These are phyloP conservation scores for Pseudogymnoascus sp. DNA, from an alignment of 2,329 filamentous ascomycete species.

Conservation along the genomic window DNA sequence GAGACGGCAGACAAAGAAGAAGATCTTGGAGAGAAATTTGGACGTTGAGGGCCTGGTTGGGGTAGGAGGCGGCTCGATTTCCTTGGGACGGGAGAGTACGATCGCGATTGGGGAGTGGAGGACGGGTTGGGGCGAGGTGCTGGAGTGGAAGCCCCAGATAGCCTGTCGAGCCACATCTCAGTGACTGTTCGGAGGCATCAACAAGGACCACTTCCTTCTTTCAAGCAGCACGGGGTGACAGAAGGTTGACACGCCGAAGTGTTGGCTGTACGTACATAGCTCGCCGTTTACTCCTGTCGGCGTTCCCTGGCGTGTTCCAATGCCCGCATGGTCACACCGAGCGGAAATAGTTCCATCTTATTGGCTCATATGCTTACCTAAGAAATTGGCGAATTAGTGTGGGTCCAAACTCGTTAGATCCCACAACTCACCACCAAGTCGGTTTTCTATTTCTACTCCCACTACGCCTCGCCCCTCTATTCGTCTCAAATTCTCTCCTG, in stretches of 20 bases:
- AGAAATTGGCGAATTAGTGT: constrained; percentile 3
- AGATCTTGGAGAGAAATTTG: constrained; percentile 58
- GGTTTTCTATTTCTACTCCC: constrained; percentile 20
- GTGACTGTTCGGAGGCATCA: constrained; percentile 13
- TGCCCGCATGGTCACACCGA: constrained; percentile 2
- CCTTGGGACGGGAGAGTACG: constrained; percentile 63
- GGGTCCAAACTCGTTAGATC: constrained; percentile 9
- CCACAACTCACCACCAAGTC: constrained; percentile 16
- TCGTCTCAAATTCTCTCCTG: constrained; percentile 18
- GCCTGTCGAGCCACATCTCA: constrained; percentile 82
- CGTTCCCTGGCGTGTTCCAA: not conserved
- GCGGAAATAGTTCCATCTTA: not conserved
- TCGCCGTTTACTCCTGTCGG: not conserved
- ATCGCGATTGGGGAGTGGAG: constrained; percentile 54
- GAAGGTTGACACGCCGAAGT: not conserved
- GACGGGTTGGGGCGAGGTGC: constrained; percentile 39
- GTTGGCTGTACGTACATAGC: not conserved
- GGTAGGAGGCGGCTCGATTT: constrained; percentile 61
- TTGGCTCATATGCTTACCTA: not conserved
- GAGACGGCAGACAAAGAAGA: constrained; percentile 73
- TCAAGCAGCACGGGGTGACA: not conserved
- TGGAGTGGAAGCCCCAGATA: constrained; percentile 58
- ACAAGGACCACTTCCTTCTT: constrained; percentile 8
- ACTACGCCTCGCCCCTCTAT: constrained; percentile 16
- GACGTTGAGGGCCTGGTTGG: constrained; percentile 58